Evolutionary conservation across 2,329 filamentous ascomycete genomes (phyloP).

Genomic region (Apiospora phragmitis): DNA sequence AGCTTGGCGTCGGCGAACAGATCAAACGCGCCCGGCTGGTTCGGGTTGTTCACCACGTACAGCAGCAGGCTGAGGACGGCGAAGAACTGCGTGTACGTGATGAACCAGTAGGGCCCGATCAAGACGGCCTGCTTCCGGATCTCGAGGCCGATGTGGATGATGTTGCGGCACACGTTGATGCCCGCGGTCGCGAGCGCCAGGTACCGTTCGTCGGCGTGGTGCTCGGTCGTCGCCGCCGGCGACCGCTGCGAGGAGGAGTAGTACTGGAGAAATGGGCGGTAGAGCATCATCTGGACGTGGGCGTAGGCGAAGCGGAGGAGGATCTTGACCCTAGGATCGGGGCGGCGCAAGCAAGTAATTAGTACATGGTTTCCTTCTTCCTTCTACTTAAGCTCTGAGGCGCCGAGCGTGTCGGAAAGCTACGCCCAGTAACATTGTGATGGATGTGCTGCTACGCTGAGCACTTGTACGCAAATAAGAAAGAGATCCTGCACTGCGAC

Average conservation of each 20-base stretch:
- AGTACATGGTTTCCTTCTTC: not conserved
- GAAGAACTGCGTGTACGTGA: slow-evolving; percentile 78
- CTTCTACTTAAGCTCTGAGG: not conserved
- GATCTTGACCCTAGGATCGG: slow-evolving; percentile 56
- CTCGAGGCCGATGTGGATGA: slow-evolving; percentile 75
- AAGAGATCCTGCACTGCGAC: not conserved
- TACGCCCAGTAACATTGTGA: too few species aligned
- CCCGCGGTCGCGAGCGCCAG: slow-evolving; percentile 67
- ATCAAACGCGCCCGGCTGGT: slow-evolving; percentile 69
- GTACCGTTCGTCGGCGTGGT: slow-evolving; percentile 59
- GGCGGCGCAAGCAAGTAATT: not conserved
- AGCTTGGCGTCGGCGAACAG: slow-evolving; percentile 73
- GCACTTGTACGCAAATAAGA: not conserved
- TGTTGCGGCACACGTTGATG: slow-evolving; percentile 63
- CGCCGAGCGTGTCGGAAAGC: not conserved
- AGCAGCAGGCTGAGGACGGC: slow-evolving; percentile 74
- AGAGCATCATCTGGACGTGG: slow-evolving; percentile 76
- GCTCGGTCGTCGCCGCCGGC: slow-evolving; percentile 45
- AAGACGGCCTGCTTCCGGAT: slow-evolving; percentile 70
- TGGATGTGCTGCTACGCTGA: too few species aligned
- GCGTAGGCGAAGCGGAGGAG: slow-evolving; percentile 73
- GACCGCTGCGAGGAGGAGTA: slow-evolving; percentile 61
- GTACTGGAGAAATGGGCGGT: slow-evolving; percentile 78
- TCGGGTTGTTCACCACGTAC: slow-evolving; percentile 74
- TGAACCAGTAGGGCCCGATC: slow-evolving; percentile 79